These are phyloP conservation scores for Rosa rugosa DNA, from an alignment of 306 rosid species.

Conservation along the genomic window DNA sequence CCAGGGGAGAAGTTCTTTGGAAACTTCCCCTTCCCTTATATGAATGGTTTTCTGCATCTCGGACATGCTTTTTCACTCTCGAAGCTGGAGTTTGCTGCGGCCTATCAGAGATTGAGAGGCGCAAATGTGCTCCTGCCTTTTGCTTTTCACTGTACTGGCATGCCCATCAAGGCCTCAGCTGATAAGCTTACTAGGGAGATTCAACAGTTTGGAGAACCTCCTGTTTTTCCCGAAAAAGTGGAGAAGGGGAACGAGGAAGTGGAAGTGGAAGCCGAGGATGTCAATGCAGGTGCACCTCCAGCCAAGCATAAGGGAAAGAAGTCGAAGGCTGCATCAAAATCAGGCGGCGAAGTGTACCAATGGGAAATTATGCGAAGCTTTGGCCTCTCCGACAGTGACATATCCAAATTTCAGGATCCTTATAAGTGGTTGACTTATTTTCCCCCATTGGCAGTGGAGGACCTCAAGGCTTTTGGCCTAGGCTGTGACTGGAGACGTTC, in stretches of 20 bases:
- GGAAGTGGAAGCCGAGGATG: slow-evolving; percentile 38
- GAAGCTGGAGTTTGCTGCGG: slow-evolving; percentile 84
- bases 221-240: slow-evolving; percentile 49
- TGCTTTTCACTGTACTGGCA: slow-evolving; percentile 93
- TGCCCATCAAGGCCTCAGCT: slow-evolving; percentile 97
- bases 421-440: slow-evolving; percentile 79
- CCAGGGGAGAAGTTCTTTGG: slow-evolving; percentile 84
- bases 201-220: slow-evolving; percentile 68
- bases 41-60: slow-evolving; percentile 87
- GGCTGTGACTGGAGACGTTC: slow-evolving; percentile 9
- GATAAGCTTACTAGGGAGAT: slow-evolving; percentile 87
- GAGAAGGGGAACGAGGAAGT: slow-evolving; percentile 37
- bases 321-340: slow-evolving; percentile 73
- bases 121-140: slow-evolving; percentile 87
- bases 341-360: slow-evolving; percentile 69
- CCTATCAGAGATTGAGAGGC: slow-evolving; percentile 82
- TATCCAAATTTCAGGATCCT: slow-evolving; percentile 71
- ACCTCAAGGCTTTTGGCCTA: slow-evolving; percentile 87
- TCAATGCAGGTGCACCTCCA: slow-evolving; percentile 43
- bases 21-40: slow-evolving; percentile 88
- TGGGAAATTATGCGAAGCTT: slow-evolving; percentile 97
- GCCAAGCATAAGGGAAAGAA: slow-evolving; percentile 86
- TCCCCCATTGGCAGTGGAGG: slow-evolving; percentile 86
- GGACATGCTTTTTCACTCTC: slow-evolving; percentile 94
- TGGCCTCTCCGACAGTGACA: slow-evolving; percentile 73